Evolutionary conservation across 768 basidiomycete species (phyloP).

Genomic region (Grammothele lineata): DNA sequence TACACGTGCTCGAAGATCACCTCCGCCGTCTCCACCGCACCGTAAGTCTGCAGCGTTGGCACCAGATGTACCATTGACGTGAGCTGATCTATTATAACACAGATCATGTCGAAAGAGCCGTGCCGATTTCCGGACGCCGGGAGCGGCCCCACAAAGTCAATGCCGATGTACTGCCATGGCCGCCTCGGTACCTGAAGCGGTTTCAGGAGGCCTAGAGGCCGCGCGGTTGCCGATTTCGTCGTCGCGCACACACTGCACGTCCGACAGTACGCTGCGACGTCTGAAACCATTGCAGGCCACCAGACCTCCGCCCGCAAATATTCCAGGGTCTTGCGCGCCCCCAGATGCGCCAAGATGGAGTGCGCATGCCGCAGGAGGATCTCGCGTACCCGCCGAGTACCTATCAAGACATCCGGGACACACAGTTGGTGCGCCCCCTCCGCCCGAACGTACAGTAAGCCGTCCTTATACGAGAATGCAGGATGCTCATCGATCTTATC

Average conservation of each 20-base stretch:
- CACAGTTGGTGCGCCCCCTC: not conserved
- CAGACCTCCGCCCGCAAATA: constrained; percentile 32
- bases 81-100: constrained; percentile 21
- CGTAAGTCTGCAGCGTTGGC: constrained; percentile 25
- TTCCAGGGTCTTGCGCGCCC: constrained; percentile 28
- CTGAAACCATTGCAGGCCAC: constrained; percentile 32
- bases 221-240: constrained; percentile 13
- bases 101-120: constrained; percentile 22
- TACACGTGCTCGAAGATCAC: constrained; percentile 32
- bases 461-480: constrained; percentile 25
- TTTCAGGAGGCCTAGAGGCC: constrained; percentile 20
- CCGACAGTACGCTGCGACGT: constrained; percentile 24
- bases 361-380: constrained; percentile 33
- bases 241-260: constrained; percentile 17
- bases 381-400: constrained; percentile 21
- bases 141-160: constrained; percentile 24
- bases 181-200: constrained; percentile 17
- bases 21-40: constrained; percentile 30
- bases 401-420: constrained; percentile 23
- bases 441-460: constrained; percentile 16
- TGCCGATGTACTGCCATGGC: constrained; percentile 25
- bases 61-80: constrained; percentile 25
- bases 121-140: constrained; percentile 20
- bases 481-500: constrained; percentile 18
- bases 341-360: constrained; percentile 35